Evolutionary conservation across 2,329 filamentous ascomycete genomes (phyloP), one percentile per base, ranked within the genome.

Genomic region (Sclerotinia glacialis): DNA sequence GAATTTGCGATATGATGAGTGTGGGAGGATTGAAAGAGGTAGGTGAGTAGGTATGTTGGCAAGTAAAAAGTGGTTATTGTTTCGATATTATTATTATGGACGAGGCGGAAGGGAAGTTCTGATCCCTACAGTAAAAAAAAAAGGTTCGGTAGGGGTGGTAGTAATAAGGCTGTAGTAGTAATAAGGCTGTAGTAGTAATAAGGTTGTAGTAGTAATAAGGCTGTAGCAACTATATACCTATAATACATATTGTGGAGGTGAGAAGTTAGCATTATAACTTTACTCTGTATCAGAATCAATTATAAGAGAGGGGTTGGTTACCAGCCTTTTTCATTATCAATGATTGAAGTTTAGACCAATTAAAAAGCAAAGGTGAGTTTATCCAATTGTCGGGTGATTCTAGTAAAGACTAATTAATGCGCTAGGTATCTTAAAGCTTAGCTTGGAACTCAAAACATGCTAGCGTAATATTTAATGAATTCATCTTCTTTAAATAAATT

Each of bases 81-180:
- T 58, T 16, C 1, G 37, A n/a, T n/a, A 21, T 12, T 21, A 46
- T 31, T 18, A 37, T 37, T 37, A 31, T 59, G 26, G 40, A 46
- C 40, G 40, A 59, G 55, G 55, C 40, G 55, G 55, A 28, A 59
- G 26, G 42, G 37, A 44, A 58, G 52, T 54, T 40, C 37, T 40
- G 37, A 40, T 5, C 12, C 37, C 37, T 40, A 31, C 1, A 3
- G 4, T 21, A 31, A n/a, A 34, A 37, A 59, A 59, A 59, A 59
- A 59, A 16, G 21, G 16, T 59, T 46, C 21, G 26, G 40, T 18
- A 46, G 55, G 23, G 40, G 23, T 44, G 11, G 9, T 23, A n/a
- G 23, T 49, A 49, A 5, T 6, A 5, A 8, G 6, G 7, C 9
- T 7, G 31, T 34, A 37, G 11, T 12, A 37, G 2, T 37, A 37